Evolutionary conservation across 73 alveolate species (phyloP).

Genomic region (Uronychia binucleata): DNA sequence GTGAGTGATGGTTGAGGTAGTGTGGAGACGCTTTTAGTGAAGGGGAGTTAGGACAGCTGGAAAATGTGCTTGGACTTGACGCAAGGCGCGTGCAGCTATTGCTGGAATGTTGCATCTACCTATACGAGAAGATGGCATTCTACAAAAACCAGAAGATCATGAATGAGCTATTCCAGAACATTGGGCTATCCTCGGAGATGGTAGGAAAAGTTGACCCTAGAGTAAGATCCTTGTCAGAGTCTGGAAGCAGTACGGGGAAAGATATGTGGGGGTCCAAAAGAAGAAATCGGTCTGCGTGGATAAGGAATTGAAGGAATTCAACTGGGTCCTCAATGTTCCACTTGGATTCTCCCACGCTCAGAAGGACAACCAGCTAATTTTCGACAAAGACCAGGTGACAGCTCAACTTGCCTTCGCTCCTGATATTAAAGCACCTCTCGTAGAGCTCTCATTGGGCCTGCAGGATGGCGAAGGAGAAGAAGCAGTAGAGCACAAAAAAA

Average conservation of each 20-base stretch:
- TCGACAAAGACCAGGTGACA: not conserved
- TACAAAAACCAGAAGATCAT: constrained; percentile 1
- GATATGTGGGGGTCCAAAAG: not conserved
- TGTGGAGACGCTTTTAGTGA: not conserved
- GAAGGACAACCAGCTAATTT: not conserved
- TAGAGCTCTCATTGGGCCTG: not conserved
- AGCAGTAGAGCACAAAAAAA: not conserved
- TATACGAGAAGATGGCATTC: constrained; percentile 6
- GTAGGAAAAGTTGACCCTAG: not conserved
- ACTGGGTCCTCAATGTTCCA: constrained; percentile 3
- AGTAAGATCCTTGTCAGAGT: not conserved
- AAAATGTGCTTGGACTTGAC: not conserved
- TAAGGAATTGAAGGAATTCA: not conserved
- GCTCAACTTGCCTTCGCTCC: not conserved
- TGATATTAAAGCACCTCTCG: not conserved
- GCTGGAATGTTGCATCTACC: not conserved
- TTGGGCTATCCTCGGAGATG: not conserved
- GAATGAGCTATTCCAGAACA: not conserved
- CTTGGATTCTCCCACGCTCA: constrained; percentile 8
- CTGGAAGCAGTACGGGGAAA: constrained; percentile 11
- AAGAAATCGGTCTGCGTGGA: constrained; percentile 4
- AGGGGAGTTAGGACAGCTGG: not conserved
- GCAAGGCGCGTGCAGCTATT: not conserved
- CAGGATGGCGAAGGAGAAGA: not conserved
- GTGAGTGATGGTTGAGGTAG: no score